Evolutionary conservation across 441 rosid species (phyloP).

Genomic region (Lepidium campestre): DNA sequence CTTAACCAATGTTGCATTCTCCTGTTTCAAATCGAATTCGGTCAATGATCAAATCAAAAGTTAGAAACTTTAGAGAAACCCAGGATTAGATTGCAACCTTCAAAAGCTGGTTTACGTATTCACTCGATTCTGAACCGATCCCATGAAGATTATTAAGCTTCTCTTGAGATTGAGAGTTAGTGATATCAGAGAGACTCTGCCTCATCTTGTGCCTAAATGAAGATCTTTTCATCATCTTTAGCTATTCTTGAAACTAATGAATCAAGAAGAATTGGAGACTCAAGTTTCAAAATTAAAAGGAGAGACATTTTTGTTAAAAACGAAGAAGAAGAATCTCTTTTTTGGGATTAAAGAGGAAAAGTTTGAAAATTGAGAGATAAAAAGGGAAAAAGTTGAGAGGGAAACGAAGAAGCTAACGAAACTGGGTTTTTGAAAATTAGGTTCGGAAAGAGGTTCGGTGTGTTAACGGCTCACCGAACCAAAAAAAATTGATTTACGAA

Average conservation of each 20-base stretch:
- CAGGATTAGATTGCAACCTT: slow-evolving; percentile 33
- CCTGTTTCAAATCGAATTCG: slow-evolving; percentile 33
- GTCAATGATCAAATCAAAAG: neutral
- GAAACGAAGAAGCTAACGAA: neutral
- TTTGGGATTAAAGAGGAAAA: neutral
- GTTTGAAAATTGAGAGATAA: neutral
- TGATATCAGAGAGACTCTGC: slow-evolving; percentile 62
- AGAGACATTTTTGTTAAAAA: neutral
- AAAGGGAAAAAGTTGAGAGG: slow-evolving; percentile 1
- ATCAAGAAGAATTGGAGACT: neutral
- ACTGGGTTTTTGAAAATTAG: slow-evolving; percentile 5
- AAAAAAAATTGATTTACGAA: neutral
- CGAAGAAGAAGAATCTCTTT: slow-evolving; percentile 3
- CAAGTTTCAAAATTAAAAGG: slow-evolving; percentile 3
- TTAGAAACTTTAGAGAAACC: neutral
- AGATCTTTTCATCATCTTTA: slow-evolving; percentile 53
- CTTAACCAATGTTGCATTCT: slow-evolving; percentile 52
- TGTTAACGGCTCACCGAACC: slow-evolving; percentile 12
- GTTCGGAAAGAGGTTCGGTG: neutral
- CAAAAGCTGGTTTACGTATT: slow-evolving; percentile 44
- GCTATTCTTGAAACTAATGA: slow-evolving; percentile 9
- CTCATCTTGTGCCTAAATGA: slow-evolving; percentile 48
- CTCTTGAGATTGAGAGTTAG: slow-evolving; percentile 49
- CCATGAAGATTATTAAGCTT: slow-evolving; percentile 22
- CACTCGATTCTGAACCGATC: slow-evolving; percentile 21